phyloP scores from a whole-genome alignment of 2,329 filamentous ascomycete genomes.

The Diaporthe batatas region DNA sequence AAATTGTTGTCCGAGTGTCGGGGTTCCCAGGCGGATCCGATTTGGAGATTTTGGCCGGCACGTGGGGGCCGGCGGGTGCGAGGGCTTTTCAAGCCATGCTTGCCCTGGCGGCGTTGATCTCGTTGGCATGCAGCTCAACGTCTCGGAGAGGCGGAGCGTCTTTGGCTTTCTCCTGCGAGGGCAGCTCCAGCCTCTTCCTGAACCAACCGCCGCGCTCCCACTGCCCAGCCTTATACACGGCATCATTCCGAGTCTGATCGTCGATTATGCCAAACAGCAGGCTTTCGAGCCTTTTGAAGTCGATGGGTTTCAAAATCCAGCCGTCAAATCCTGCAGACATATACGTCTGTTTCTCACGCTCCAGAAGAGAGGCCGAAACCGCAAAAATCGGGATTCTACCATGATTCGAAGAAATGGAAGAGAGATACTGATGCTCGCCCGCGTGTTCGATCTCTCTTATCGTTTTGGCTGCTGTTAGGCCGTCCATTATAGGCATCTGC shows the following conservation, averaged over 20 bases:
- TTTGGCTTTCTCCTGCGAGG: conserved; percentile 33
- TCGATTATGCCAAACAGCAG: conserved; percentile 79
- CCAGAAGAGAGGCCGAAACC: conserved; percentile 85
- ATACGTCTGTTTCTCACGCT: conserved; percentile 77
- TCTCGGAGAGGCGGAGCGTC: conserved; percentile 35
- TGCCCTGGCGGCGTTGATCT: conserved; percentile 37
- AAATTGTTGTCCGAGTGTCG: not conserved
- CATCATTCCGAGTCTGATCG: conserved; percentile 67
- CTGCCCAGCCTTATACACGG: conserved; percentile 76
- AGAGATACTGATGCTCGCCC: conserved; percentile 62
- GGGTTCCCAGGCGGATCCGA: not conserved
- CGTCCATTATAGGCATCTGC: conserved; percentile 94
- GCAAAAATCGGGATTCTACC: conserved; percentile 85
- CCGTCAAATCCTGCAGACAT: conserved; percentile 86
- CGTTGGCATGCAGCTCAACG: conserved; percentile 35
- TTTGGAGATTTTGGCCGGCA: not conserved
- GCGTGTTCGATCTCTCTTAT: conserved; percentile 80
- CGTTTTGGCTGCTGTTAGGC: conserved; percentile 84
- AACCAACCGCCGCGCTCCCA: conserved; percentile 96
- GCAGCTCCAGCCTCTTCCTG: conserved; percentile 39
- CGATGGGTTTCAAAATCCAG: conserved; percentile 91
- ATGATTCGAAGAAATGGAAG: conserved; percentile 69
- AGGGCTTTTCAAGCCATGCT: conserved; percentile 8
- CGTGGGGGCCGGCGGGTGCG: not conserved
- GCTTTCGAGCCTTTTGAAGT: conserved; percentile 79